Base-by-base conservation (phyloP, 345 rosid genomes). In the Heritiera fomes region DNA sequence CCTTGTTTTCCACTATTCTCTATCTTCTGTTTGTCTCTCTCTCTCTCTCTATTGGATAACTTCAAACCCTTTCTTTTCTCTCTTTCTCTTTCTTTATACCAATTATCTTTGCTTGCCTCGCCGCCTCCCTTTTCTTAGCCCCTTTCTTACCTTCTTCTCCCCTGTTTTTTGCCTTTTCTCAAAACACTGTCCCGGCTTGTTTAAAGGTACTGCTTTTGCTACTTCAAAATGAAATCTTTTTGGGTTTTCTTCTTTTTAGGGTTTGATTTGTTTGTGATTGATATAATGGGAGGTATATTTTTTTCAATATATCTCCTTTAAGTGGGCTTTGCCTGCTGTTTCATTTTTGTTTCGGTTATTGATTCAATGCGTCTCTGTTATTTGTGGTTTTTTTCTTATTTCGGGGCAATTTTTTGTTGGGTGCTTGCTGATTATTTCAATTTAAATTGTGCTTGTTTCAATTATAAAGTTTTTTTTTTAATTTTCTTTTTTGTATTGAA, bases 221-320 rank as follows among this genome's bases (percentile, higher is more conserved):
- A 41, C 20, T 38, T 6, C 0, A 46, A 20, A 46, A 20, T 1
- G 6, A 61, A 23, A 9, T 13, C 1, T 45, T 13, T 75, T 38
- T 60, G 8, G 40, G 20, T 2, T 38, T 60, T 32, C 28, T 8
- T 60, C 28, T 68, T 46, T 30, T 18, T 43, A 30, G 67, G 80
- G 60, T 70, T 78, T 67, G n/a, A 7, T 77, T 77, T 45, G 43
- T n/a, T 28, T 40, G 46, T 46, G 47, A 28, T 78, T 9, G 11
- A 60, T 17, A 60, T 17, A 45, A 68, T 15, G 43, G 28, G 2
- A 68, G 58, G 28, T 30, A 15, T 8, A 28, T 77, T 65, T 50
- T 6, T 65, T 75, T 23, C 62, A 64, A 23, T 68, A 15, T 20
- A 6, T 53, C 0, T 55, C 53, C 49, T 49, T 40, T 1, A 6